Base-by-base conservation (phyloP, 1,284 basidiomycete species). In the Ceratobasidium theobromae region DNA sequence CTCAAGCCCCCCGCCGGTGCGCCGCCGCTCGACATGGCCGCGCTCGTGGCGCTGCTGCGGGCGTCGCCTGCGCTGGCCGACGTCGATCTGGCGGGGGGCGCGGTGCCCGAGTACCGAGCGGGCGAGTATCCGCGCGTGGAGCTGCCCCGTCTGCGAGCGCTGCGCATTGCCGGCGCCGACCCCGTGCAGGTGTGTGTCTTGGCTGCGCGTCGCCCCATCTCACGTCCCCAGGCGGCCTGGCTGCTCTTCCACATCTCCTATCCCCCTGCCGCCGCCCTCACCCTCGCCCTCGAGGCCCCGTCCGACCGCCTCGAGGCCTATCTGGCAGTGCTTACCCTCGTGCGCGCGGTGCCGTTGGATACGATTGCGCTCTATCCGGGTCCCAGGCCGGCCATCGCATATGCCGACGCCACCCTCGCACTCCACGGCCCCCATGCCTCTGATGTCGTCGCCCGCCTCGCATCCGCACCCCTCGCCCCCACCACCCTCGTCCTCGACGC, bases 201-300 rank as follows among this genome's bases (percentile, higher is more conserved):
- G n/a, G 8, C 23, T 1, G 2, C 27, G 9, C 43, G n/a, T 16
- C 8, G 12, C 48, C 14, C 12, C 27, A 41, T 30, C 41, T 57
- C 9, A 45, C 23, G 23, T 27, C n/a, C 28, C 5, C 27, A 60
- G 55, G 55, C 45, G 6, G 55, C 55, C 41, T 60, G 55, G 55
- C n/a, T 60, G 12, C 21, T 60, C 4, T 60, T 60, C 55, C 55
- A 60, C 43, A 30, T 60, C 45, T 30, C 55, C n/a, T 49, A 60
- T 45, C 55, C 55, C 4, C 28, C 55, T 1, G 38, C 43, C 11
- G 23, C 55, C 16, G 27, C 33, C 45, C 55, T 60, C 32, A 48
- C 45, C n/a, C 55, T 60, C 28, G 55, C 46, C 28, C 43, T 60
- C 28, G 55, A 60, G 30, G n/a, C 43, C 12, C 33, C n/a, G n/a